Percentiles rank a stretch among this genome's conserved stretches.
Conservation (phyloP, 345 rosid genomes). For the Pistacia vera region DNA sequence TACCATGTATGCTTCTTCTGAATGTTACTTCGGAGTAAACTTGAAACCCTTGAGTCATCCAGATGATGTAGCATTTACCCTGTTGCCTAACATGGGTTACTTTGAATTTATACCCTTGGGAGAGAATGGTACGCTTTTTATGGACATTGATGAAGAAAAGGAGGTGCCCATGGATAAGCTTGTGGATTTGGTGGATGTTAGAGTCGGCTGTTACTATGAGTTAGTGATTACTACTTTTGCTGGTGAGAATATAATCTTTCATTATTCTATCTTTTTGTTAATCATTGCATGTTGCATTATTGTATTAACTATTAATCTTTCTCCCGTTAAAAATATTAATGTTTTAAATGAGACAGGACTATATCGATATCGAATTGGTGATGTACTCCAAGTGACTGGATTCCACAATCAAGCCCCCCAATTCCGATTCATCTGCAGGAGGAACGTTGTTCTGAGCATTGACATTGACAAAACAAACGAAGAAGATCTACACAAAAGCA, state of each 20-base stretch:
- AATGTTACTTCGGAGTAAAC: slow-evolving; percentile 72
- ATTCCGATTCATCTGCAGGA: slow-evolving; percentile 68
- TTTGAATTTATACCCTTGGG: slow-evolving; percentile 65
- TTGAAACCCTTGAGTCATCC: slow-evolving; percentile 63
- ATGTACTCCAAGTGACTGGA: slow-evolving; percentile 62
- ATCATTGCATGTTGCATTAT: neutral
- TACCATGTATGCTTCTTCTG: slow-evolving; percentile 77
- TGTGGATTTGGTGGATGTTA: slow-evolving; percentile 58
- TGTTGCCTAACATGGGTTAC: slow-evolving; percentile 69
- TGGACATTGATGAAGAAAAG: slow-evolving; percentile 44
- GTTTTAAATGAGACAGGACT: slow-evolving; percentile 34
- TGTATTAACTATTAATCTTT: no score
- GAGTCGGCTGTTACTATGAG: slow-evolving; percentile 55
- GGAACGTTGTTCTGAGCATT: slow-evolving; percentile 63
- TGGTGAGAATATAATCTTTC: slow-evolving; percentile 35
- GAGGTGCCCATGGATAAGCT: slow-evolving; percentile 41
- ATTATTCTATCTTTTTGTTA: neutral
- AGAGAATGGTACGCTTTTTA: slow-evolving; percentile 43
- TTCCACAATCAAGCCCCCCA: slow-evolving; percentile 67
- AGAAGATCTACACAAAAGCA: slow-evolving; percentile 62
- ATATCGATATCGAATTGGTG: slow-evolving; percentile 60
- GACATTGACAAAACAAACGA: slow-evolving; percentile 73
- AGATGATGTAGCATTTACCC: slow-evolving; percentile 55
- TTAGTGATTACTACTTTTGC: slow-evolving; percentile 69
- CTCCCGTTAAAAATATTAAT: no score